Evolutionary conservation across 495 filamentous ascomycete genomes (phyloP).

Genomic region (Neurospora sp.): DNA sequence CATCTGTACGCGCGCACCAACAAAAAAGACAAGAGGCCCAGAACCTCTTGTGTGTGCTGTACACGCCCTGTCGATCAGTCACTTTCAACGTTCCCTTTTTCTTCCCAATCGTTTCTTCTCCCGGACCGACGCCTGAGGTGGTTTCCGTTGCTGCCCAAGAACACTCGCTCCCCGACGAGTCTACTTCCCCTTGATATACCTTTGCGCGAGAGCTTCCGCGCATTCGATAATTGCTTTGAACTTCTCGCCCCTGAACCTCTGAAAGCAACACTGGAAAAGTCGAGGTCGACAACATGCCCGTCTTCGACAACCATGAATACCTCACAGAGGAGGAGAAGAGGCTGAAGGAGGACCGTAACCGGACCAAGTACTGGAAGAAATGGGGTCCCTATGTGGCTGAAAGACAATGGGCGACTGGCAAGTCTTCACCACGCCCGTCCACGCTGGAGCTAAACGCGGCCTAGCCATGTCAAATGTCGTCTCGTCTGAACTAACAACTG

Average conservation of each 20-base stretch:
- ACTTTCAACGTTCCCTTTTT: neutral
- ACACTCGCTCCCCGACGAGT: neutral
- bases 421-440: slow-evolving; percentile 14
- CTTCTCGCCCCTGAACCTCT: neutral
- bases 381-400: slow-evolving; percentile 76
- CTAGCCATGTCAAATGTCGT: neutral
- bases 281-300: slow-evolving; percentile 53
- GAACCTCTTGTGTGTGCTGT: neutral
- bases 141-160: neutral
- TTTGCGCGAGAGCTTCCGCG: neutral
- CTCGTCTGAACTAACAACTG: slow-evolving; percentile 4
- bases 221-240: neutral
- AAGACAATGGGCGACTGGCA: slow-evolving; percentile 84
- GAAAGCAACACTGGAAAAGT: neutral
- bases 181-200: neutral
- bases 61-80: neutral
- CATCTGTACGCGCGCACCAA: neutral
- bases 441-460: neutral
- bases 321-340: slow-evolving; percentile 80
- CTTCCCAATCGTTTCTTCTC: neutral
- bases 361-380: slow-evolving; percentile 85
- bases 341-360: slow-evolving; percentile 72
- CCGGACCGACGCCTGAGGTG: neutral
- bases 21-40: neutral
- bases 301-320: slow-evolving; percentile 76